Conservation (phyloP, 441 rosid genomes). For the Eutrema salsugineum region DNA sequence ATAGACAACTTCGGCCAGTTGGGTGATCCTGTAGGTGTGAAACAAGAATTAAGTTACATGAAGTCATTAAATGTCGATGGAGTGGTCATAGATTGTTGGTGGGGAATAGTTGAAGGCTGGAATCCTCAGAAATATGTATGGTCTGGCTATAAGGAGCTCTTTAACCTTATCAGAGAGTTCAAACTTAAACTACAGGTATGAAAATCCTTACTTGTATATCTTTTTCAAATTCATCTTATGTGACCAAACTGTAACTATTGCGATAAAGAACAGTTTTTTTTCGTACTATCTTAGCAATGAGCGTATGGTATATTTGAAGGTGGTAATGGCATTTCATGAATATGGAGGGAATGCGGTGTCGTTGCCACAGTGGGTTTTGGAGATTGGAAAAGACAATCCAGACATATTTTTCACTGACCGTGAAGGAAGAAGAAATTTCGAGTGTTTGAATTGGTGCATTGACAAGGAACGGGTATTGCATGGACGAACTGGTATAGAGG, state of each 20-base stretch:
- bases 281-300: neutral
- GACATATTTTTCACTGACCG: slow-evolving; percentile 69
- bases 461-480: slow-evolving; percentile 67
- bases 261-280: neutral
- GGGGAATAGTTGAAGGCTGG: slow-evolving; percentile 82
- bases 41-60: slow-evolving; percentile 57
- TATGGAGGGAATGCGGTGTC: slow-evolving; percentile 53
- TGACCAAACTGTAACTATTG: neutral
- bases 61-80: slow-evolving; percentile 67
- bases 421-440: slow-evolving; percentile 65
- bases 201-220: neutral
- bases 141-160: slow-evolving; percentile 72
- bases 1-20: slow-evolving; percentile 63
- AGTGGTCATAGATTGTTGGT: slow-evolving; percentile 71
- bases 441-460: slow-evolving; percentile 69
- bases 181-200: slow-evolving; percentile 65
- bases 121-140: slow-evolving; percentile 68
- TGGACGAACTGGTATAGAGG: slow-evolving; percentile 83
- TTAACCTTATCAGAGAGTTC: slow-evolving; percentile 59
- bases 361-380: slow-evolving; percentile 72
- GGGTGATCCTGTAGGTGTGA: slow-evolving; percentile 53
- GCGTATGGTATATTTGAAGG: slow-evolving; percentile 45
- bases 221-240: neutral
- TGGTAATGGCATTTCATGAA: slow-evolving; percentile 80
- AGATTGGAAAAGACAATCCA: slow-evolving; percentile 65